Evolutionary conservation across 75 land plant species (phyloP).

Genomic region (Pseudotsuga menziesii): DNA sequence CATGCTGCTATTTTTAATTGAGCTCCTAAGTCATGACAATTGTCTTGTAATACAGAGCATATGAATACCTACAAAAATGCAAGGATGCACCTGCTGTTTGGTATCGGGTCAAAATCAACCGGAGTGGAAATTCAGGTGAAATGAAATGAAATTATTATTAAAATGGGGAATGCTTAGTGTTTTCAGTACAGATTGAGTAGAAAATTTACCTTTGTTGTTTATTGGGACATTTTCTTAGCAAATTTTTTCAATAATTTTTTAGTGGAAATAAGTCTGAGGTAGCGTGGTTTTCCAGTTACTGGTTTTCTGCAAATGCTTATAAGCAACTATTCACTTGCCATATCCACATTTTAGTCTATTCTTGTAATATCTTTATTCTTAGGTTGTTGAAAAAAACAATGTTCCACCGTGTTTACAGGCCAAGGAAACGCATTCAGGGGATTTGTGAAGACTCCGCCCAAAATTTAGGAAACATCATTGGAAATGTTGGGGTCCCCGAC

Average conservation of each 20-base stretch:
- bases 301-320: background rate
- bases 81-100: slow-evolving; percentile 57
- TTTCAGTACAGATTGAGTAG: background rate
- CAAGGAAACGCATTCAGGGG: background rate
- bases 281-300: background rate
- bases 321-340: background rate
- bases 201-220: background rate
- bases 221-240: background rate
- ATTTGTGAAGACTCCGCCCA: background rate
- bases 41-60: slow-evolving; percentile 51
- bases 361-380: background rate
- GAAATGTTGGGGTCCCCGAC: background rate
- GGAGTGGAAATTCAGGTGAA: slow-evolving; percentile 64
- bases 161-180: background rate
- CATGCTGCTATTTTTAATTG: background rate
- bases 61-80: slow-evolving; percentile 67
- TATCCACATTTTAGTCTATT: background rate
- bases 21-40: background rate
- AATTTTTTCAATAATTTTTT: background rate
- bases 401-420: background rate
- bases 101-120: slow-evolving; percentile 61
- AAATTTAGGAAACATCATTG: background rate
- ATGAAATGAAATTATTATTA: background rate
- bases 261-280: background rate
- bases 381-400: background rate